Base-by-base conservation (phyloP, 495 filamentous ascomycete genomes). In the Aspergillus sclerotioniger region DNA sequence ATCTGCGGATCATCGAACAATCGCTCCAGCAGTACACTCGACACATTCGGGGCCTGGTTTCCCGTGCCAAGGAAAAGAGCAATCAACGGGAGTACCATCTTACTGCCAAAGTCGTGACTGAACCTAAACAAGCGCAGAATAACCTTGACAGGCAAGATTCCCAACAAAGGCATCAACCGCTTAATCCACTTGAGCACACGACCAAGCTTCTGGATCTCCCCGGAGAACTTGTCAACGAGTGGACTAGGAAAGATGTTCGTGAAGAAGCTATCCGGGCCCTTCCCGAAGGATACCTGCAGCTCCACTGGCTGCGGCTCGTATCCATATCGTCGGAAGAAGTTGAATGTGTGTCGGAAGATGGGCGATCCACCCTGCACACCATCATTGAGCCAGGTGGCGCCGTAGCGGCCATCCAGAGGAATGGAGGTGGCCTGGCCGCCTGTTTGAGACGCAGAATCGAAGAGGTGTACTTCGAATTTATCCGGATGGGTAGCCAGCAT, bases 371-470 rank as follows among this genome's bases (percentile, higher is more conserved):
- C 90, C 63, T 95, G 90, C 1, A 95, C 90, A 12, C 90, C 90
- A 60, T 95, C 83, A 62, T 95, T 95, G 62, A 92, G 79, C 90
- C 89, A 92, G 29, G 78, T 78, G 1, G 89, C 84, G 3, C 88
- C 87, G 63, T 88, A 77, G 56, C 81, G 82, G 13, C 79, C 65
- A 67, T 92, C 85, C 8, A 95, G 65, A 3, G 85, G 68, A 47
- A 93, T 90, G 3, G 89, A 91, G 39, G 86, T 90, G 1, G 90
- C 90, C 67, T 95, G 90, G 0, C 90, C 90, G n/a, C 90, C 90
- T 52, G 84, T 83, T 51, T 90, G 83, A 35, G 79, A 71, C 29
- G 81, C 80, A 1, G 78, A 80, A 56, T 93, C 89, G 52, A 95
- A 81, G 25, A 93, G 65, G 0, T 89, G 91, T 28, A 93, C 81